Evolutionary conservation across 2,329 filamentous ascomycete species (phyloP).

Genomic region (Lasiodiplodia citricola): DNA sequence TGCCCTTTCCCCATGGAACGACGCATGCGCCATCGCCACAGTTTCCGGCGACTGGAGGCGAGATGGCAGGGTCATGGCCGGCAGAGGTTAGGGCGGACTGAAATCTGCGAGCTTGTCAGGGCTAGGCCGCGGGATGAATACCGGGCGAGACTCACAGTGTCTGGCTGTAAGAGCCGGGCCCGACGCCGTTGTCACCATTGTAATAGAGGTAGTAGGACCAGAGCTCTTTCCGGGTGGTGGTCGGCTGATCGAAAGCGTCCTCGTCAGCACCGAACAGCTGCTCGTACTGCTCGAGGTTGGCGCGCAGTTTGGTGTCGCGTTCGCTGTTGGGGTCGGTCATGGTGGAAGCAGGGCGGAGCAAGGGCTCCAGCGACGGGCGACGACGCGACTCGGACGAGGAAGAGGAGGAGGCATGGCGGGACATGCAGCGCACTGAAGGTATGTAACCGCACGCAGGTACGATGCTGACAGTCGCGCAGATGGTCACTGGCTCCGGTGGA

Average conservation of each 20-base stretch:
- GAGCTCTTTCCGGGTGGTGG: slow-evolving; percentile 60
- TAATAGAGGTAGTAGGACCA: slow-evolving; percentile 68
- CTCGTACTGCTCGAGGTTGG: slow-evolving; percentile 23
- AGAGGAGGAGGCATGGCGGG: slow-evolving; percentile 1
- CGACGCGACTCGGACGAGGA: slow-evolving; percentile 4
- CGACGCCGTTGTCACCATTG: slow-evolving; percentile 67
- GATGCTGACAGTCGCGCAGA: neutral
- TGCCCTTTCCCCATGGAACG: slow-evolving; percentile 29
- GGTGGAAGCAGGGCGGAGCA: neutral
- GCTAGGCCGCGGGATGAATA: neutral
- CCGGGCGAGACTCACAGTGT: slow-evolving; percentile 5
- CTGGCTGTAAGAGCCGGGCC: slow-evolving; percentile 22
- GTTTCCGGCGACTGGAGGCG: slow-evolving; percentile 61
- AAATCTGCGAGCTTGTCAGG: neutral
- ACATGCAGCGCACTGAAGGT: neutral
- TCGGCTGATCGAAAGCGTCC: slow-evolving; percentile 53
- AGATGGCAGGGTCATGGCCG: slow-evolving; percentile 57
- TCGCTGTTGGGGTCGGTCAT: slow-evolving; percentile 8
- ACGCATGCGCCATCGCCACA: slow-evolving; percentile 31
- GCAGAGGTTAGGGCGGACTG: slow-evolving; percentile 48
- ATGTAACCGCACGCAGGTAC: neutral
- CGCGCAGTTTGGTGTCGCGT: slow-evolving; percentile 9
- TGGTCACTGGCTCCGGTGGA: neutral
- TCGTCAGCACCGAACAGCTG: slow-evolving; percentile 37
- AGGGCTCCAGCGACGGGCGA: slow-evolving; percentile 22